Conservation (phyloP, 2,329 filamentous ascomycete genomes). For the Fusarium sp. region DNA sequence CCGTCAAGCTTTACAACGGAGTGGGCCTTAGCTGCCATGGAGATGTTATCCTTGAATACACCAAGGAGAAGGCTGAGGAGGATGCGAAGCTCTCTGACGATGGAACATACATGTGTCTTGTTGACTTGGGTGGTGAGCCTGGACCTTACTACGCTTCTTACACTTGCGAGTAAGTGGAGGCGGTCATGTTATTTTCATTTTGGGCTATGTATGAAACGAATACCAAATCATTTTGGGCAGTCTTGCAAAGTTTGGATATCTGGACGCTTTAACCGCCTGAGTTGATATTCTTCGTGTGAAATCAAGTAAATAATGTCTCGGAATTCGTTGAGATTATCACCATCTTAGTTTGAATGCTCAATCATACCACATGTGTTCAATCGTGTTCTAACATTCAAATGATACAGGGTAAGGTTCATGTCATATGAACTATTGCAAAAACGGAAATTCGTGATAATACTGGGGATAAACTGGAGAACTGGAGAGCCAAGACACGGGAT, state of each 20-base stretch:
- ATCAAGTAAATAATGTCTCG: no score
- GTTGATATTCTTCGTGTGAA: no score
- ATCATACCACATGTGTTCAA: neutral
- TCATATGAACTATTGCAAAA: neutral
- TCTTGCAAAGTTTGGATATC: neutral
- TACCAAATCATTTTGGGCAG: neutral
- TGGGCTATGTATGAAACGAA: neutral
- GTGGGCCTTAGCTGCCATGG: neutral
- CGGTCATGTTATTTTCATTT: neutral
- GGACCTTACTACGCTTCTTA: slow-evolving; percentile 17
- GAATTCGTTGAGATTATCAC: neutral
- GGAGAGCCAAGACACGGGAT: neutral
- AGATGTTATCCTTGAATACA: neutral
- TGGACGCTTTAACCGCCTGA: neutral
- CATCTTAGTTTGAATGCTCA: neutral
- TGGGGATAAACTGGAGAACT: neutral
- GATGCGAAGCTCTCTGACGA: slow-evolving; percentile 9
- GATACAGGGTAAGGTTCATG: neutral
- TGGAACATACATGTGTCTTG: slow-evolving; percentile 15
- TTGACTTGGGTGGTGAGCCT: slow-evolving; percentile 5
- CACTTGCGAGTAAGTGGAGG: neutral
- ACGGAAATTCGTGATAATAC: neutral
- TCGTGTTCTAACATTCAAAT: neutral
- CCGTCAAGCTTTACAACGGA: slow-evolving; percentile 19
- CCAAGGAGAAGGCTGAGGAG: slow-evolving; percentile 5